These are phyloP conservation scores for Phaseolus coccineus DNA, from an alignment of 331 rosid genomes.

Conservation along the genomic window DNA sequence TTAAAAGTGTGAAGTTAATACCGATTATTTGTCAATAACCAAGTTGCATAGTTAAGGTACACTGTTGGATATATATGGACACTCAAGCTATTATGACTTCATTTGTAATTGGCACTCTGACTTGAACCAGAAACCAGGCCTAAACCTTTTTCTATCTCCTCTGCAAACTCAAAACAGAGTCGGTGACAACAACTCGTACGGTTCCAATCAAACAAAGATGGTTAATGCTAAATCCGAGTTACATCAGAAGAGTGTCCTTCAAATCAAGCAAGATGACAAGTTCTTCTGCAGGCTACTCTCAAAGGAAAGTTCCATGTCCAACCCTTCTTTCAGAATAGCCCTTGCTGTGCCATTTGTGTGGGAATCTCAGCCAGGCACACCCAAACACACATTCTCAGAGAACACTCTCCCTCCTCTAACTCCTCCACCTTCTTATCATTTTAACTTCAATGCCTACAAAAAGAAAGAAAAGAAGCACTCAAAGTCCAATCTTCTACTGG, in stretches of 20 bases:
- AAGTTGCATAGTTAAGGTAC: constrained; percentile 23
- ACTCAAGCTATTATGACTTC: constrained; percentile 22
- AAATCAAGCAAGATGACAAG: constrained; percentile 67
- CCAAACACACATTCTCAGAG: constrained; percentile 61
- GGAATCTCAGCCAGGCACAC: constrained; percentile 92
- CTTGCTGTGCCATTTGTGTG: constrained; percentile 74
- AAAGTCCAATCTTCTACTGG: constrained; percentile 52
- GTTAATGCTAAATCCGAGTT: constrained; percentile 48
- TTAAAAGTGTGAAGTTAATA: constrained; percentile 11
- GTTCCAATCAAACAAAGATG: constrained; percentile 49
- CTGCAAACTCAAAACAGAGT: neutral
- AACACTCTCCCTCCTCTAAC: constrained; percentile 72
- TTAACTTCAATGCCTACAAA: constrained; percentile 24
- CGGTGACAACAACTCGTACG: neutral
- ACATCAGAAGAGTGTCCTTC: constrained; percentile 57
- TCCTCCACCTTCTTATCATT: constrained; percentile 82
- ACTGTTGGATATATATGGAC: constrained; percentile 32
- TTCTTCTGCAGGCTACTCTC: constrained; percentile 71
- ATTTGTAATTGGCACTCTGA: constrained; percentile 29
- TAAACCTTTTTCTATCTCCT: neutral
- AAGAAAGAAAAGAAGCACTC: constrained; percentile 55
- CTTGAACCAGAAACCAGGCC: constrained; percentile 5
- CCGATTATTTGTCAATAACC: neutral
- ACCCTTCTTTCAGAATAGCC: constrained; percentile 67
- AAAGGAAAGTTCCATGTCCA: constrained; percentile 68